phyloP scores from a whole-genome alignment of 495 filamentous ascomycete species.

The Glutinoglossum americanum region DNA sequence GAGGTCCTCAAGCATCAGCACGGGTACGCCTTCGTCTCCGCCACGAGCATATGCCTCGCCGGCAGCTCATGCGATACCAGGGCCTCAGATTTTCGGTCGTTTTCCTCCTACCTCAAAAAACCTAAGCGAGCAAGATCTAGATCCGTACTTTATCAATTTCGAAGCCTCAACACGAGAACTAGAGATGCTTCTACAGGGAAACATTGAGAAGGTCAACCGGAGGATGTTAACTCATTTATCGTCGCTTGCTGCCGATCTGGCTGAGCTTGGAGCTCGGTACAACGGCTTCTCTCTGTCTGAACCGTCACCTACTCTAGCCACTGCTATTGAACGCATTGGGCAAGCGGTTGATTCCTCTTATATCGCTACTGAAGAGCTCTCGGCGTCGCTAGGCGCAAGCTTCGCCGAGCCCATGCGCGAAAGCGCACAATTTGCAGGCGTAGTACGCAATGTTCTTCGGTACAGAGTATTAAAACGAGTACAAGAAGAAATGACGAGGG shows the following conservation, averaged over 20 bases:
- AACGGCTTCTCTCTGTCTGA: constrained; percentile 96
- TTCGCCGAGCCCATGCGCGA: constrained; percentile 97
- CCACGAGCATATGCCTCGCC: constrained; percentile 26
- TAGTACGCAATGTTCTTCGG: constrained; percentile 69
- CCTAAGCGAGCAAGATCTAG: constrained; percentile 71
- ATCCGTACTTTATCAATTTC: constrained; percentile 86
- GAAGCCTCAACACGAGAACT: constrained; percentile 74
- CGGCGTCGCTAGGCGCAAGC: constrained; percentile 55
- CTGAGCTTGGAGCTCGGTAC: constrained; percentile 78
- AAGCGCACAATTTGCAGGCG: constrained; percentile 87
- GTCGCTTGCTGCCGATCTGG: constrained; percentile 63
- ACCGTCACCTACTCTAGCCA: constrained; percentile 64
- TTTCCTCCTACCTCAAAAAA: constrained; percentile 63
- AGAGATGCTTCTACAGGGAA: constrained; percentile 66
- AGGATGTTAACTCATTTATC: constrained; percentile 69
- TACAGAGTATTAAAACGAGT: constrained; percentile 83
- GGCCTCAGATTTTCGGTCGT: constrained; percentile 45
- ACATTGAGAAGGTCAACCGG: constrained; percentile 88
- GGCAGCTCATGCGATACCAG: constrained; percentile 34
- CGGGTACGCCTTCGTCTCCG: constrained; percentile 32
- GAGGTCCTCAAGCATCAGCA: constrained; percentile 29
- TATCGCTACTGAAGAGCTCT: constrained; percentile 83
- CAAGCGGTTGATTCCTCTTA: constrained; percentile 93
- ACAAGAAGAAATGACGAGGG: constrained; percentile 90
- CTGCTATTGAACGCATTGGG: constrained; percentile 81